Evolutionary conservation across 352 stramenopile genomes (phyloP).

Genomic region (Phytophthora melonis): DNA sequence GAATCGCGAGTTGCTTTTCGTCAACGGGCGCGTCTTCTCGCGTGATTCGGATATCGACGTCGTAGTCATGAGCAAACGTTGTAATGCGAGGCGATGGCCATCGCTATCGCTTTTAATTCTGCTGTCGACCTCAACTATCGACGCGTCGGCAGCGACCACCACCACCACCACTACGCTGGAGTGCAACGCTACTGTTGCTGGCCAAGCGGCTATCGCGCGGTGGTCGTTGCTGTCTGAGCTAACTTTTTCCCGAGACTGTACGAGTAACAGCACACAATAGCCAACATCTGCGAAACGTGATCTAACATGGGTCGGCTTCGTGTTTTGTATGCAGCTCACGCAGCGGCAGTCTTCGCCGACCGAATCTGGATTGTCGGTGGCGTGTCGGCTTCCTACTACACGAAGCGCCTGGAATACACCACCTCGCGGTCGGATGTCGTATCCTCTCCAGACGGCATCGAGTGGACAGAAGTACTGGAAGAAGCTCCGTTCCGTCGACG

Average conservation of each 20-base stretch:
- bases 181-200: slow-evolving; percentile 61
- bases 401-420: slow-evolving; percentile 73
- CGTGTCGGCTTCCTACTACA: slow-evolving; percentile 81
- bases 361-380: slow-evolving; percentile 81
- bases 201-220: slow-evolving; percentile 52
- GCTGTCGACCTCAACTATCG: not conserved
- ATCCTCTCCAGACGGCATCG: slow-evolving; percentile 60
- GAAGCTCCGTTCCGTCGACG: slow-evolving; percentile 78
- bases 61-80: slow-evolving; percentile 12
- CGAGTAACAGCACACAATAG: not conserved
- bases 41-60: slow-evolving; percentile 18
- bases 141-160: not conserved
- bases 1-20: not conserved
- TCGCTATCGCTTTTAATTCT: slow-evolving; percentile 4
- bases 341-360: slow-evolving; percentile 61
- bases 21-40: slow-evolving; percentile 31
- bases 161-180: slow-evolving; percentile 34
- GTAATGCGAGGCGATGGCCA: slow-evolving; percentile 1
- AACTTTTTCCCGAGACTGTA: slow-evolving; percentile 79
- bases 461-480: slow-evolving; percentile 74
- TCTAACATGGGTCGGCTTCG: not conserved
- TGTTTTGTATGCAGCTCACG: slow-evolving; percentile 60
- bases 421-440: slow-evolving; percentile 75
- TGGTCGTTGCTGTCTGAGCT: slow-evolving; percentile 63
- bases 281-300: not conserved